A percentile compares a stretch with the other conserved stretches of the same genome.
Conservation (phyloP, 495 filamentous ascomycete species). For the Paragyromitra xinjiangensis region DNA sequence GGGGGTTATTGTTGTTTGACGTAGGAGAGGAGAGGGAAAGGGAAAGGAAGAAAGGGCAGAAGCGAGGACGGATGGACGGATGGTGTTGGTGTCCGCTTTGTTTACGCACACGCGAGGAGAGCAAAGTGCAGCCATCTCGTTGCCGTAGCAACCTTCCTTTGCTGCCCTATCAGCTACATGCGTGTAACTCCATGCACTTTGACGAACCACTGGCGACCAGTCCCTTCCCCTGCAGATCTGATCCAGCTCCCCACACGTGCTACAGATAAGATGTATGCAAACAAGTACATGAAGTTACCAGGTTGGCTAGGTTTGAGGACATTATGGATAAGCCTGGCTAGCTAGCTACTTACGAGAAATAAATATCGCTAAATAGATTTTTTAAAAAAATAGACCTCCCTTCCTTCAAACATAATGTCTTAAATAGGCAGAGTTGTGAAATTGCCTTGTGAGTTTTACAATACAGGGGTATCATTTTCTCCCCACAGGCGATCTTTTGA, state of each 20-base stretch:
- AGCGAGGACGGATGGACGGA: constrained; percentile 8
- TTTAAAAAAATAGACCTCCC: neutral
- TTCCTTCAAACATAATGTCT: constrained; percentile 4
- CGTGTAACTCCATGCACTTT: neutral
- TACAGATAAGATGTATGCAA: neutral
- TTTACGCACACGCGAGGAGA: constrained; percentile 31
- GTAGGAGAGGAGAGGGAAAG: neutral
- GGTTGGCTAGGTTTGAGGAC: constrained; percentile 11
- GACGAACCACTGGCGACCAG: neutral
- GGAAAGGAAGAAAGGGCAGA: constrained; percentile 15
- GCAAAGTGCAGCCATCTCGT: constrained; percentile 17
- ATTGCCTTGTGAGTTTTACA: constrained; percentile 20
- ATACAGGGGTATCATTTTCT: constrained; percentile 23
- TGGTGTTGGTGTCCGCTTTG: constrained; percentile 38
- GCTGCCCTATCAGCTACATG: neutral
- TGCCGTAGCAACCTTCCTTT: constrained; percentile 32
- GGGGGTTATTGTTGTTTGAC: constrained; percentile 15
- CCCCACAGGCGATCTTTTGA: constrained; percentile 4
- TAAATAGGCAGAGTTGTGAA: constrained; percentile 19
- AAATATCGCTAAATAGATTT: neutral
- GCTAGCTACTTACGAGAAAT: neutral
- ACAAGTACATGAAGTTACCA: neutral
- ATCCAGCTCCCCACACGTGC: neutral
- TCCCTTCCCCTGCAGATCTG: neutral
- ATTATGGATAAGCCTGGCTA: neutral